A percentile compares a stretch with the other conserved stretches of the same genome.
Conservation (phyloP, 2,329 filamentous ascomycete genomes). For the Diaporthe sp. region DNA sequence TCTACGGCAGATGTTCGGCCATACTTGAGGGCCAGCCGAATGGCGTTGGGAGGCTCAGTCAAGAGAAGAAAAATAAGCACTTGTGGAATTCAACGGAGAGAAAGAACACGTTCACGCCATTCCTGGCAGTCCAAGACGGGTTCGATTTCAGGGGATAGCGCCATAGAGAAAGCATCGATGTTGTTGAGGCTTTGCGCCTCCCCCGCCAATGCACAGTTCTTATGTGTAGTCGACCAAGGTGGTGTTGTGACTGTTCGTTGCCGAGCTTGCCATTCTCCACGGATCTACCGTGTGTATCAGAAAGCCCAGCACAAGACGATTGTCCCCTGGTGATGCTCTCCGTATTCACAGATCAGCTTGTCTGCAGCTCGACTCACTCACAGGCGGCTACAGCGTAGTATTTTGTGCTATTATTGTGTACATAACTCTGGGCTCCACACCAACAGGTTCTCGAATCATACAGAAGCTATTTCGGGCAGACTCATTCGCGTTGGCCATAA, state of each 20-base stretch:
- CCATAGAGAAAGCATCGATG: constrained; percentile 5
- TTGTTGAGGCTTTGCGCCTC: constrained; percentile 24
- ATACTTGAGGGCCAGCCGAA: constrained; percentile 10
- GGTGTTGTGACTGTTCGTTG: not conserved
- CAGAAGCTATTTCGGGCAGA: constrained; percentile 14
- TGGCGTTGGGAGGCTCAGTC: constrained; percentile 30
- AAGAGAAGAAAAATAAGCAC: not conserved
- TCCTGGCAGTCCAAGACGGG: not conserved
- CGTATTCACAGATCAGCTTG: not conserved
- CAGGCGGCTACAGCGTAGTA: not conserved
- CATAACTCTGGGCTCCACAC: not conserved
- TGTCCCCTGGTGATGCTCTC: not conserved
- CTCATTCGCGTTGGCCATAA: not conserved
- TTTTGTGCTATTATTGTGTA: constrained; percentile 11
- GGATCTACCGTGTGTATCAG: too few species aligned
- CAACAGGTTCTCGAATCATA: constrained; percentile 17
- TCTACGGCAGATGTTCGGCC: constrained; percentile 20
- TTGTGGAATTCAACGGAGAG: constrained; percentile 20
- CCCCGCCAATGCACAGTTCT: not conserved
- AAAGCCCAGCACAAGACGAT: not conserved
- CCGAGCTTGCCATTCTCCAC: not conserved
- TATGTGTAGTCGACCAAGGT: not conserved
- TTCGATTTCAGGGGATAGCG: constrained; percentile 7
- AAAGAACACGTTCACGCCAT: not conserved
- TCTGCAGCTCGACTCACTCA: not conserved